Conservation (phyloP, 352 stramenopile species). For the Globisporangium ultimum region DNA sequence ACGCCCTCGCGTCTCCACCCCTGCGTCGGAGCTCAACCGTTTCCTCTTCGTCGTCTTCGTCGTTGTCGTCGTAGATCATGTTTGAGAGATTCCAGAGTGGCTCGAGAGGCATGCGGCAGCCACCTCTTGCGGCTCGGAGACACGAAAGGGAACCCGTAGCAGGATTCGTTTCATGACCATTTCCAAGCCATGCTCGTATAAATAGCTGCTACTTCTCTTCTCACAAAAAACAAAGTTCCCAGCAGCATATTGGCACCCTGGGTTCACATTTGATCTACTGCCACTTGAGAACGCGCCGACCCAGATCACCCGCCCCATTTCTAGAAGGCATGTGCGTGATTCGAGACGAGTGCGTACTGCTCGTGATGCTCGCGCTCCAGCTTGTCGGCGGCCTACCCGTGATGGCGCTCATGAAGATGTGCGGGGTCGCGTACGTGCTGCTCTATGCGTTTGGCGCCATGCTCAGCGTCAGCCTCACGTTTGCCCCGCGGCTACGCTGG, state of each 20-base stretch:
- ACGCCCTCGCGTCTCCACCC: neutral
- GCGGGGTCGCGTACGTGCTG: slow-evolving; percentile 28
- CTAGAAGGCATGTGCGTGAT: slow-evolving; percentile 31
- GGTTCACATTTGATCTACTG: neutral
- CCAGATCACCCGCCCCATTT: neutral
- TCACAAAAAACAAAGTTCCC: no score
- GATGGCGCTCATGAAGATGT: slow-evolving; percentile 49
- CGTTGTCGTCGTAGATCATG: slow-evolving; percentile 10
- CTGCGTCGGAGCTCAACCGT: slow-evolving; percentile 30
- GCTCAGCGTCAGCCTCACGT: slow-evolving; percentile 39
- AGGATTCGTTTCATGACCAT: no score
- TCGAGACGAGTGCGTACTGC: slow-evolving; percentile 42
- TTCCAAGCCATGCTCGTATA: no score
- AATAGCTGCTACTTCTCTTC: no score
- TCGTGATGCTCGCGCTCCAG: slow-evolving; percentile 36
- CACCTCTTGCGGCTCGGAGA: no score
- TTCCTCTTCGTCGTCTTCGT: slow-evolving; percentile 35
- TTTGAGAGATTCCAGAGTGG: slow-evolving; percentile 1
- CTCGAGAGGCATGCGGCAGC: slow-evolving; percentile 1
- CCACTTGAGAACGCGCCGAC: neutral
- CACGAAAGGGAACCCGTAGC: no score
- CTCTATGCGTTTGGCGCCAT: slow-evolving; percentile 32
- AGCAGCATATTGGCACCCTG: no score
- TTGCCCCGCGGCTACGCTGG: slow-evolving; percentile 31
- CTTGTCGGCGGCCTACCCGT: slow-evolving; percentile 34